Percentiles rank a stretch among this genome's conserved stretches.
Evolutionary conservation across 345 rosid species (phyloP).

Genomic region (Ricinus communis): DNA sequence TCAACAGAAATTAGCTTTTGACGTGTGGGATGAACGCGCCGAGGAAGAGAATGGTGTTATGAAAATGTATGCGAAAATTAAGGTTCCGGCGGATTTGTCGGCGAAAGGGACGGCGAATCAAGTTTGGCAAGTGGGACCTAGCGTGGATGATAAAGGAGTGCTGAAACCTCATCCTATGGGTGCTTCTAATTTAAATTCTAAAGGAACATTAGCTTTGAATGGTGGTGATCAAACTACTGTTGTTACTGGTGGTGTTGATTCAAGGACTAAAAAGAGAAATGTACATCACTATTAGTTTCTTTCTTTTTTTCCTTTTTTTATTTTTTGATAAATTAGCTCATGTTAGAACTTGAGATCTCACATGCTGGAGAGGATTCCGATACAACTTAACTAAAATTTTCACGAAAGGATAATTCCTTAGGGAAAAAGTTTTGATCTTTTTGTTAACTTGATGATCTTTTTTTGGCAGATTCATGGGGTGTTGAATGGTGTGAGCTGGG

Average conservation of each 20-base stretch:
- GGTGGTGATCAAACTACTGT: slow-evolving; percentile 12
- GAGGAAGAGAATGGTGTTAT: slow-evolving; percentile 41
- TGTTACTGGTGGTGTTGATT: slow-evolving; percentile 4
- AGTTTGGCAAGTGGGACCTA: slow-evolving; percentile 82
- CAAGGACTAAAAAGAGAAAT: slow-evolving; percentile 51
- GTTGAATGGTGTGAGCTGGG: slow-evolving; percentile 88
- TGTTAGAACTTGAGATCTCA: no score
- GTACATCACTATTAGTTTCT: slow-evolving; percentile 38
- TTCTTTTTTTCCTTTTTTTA: neutral
- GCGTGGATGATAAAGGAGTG: slow-evolving; percentile 28
- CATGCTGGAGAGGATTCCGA: no score
- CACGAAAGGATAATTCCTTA: no score
- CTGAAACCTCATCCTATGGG: slow-evolving; percentile 32
- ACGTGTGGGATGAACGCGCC: slow-evolving; percentile 51
- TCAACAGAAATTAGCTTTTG: slow-evolving; percentile 47
- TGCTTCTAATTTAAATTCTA: slow-evolving; percentile 30
- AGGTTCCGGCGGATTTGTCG: slow-evolving; percentile 47
- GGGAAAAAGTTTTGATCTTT: neutral
- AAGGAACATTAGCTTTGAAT: slow-evolving; percentile 28
- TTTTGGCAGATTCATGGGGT: slow-evolving; percentile 71
- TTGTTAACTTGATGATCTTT: no score
- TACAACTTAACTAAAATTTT: no score
- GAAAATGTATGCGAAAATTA: slow-evolving; percentile 50
- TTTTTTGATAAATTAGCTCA: slow-evolving; percentile 48
- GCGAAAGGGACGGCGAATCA: slow-evolving; percentile 51